A percentile compares a stretch with the other conserved stretches of the same genome.
Conservation (phyloP, 176 grass and related monocot genomes). For the Musa itinerans region DNA sequence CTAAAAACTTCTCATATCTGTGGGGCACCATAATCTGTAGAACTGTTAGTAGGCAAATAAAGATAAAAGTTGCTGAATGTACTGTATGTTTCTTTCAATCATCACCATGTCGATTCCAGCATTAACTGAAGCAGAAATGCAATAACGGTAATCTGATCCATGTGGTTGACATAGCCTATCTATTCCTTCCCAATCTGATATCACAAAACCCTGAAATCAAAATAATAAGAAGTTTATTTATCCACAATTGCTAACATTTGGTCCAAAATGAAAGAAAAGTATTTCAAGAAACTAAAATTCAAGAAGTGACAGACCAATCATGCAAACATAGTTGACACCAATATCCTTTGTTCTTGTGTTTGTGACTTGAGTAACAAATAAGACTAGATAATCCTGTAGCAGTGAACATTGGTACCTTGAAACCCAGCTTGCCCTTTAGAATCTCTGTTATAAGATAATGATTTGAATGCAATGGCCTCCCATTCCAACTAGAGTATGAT, state of each 20-base stretch:
- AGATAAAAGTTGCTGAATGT: slow-evolving; percentile 2
- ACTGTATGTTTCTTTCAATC: slow-evolving; percentile 19
- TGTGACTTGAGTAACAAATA: neutral
- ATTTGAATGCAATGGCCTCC: slow-evolving; percentile 51
- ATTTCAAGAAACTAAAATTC: neutral
- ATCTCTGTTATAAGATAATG: slow-evolving; percentile 62
- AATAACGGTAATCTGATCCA: slow-evolving; percentile 70
- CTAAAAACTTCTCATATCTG: slow-evolving; percentile 75
- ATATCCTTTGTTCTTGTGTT: too few relatives aligned
- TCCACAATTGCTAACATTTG: neutral
- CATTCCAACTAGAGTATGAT: slow-evolving; percentile 86
- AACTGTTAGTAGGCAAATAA: slow-evolving; percentile 18
- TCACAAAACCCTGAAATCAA: slow-evolving; percentile 68
- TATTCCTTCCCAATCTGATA: slow-evolving; percentile 92
- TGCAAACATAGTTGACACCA: neutral
- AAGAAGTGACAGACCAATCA: neutral
- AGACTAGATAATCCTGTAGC: neutral
- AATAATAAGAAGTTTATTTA: neutral
- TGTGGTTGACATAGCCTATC: slow-evolving; percentile 67
- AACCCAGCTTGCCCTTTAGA: slow-evolving; percentile 73
- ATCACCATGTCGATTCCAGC: slow-evolving; percentile 93
- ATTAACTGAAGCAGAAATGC: slow-evolving; percentile 70
- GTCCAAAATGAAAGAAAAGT: neutral
- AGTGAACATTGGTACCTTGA: slow-evolving; percentile 41
- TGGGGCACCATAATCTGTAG: slow-evolving; percentile 85